phyloP scores from a whole-genome alignment of 768 basidiomycete genomes.

The Daedaleopsis sinensis region DNA sequence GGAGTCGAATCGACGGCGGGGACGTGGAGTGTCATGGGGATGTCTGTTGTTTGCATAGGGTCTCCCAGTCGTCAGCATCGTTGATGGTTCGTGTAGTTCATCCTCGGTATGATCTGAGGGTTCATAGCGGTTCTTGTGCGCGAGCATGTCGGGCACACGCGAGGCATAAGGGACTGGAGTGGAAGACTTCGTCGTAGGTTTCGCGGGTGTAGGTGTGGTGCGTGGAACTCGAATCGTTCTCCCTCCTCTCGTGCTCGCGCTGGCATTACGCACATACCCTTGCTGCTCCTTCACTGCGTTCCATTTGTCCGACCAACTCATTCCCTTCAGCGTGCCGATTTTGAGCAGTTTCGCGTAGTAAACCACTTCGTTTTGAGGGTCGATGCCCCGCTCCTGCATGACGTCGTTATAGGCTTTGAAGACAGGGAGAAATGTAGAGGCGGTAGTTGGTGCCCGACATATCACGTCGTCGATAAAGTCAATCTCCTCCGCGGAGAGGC shows the following conservation, averaged over 20 bases:
- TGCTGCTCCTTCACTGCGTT: conserved; percentile 62
- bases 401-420: conserved; percentile 87
- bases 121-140: conserved; percentile 47
- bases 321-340: conserved; percentile 78
- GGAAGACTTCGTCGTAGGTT: conserved; percentile 25
- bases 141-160: conserved; percentile 37
- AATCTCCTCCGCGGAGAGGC: conserved; percentile 50
- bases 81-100: conserved; percentile 11
- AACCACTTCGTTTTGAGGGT: conserved; percentile 73
- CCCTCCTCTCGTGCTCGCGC: conserved; percentile 7
- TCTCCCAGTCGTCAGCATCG: conserved; percentile 2
- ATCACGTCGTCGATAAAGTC: conserved; percentile 78
- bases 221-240: conserved; percentile 22
- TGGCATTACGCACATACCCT: conserved; percentile 35
- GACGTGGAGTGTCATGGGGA: conserved; percentile 22
- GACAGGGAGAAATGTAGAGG: conserved; percentile 78
- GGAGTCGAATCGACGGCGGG: conserved; percentile 23
- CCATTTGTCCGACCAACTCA: conserved; percentile 86
- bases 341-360: conserved; percentile 85
- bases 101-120: conserved; percentile 30
- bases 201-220: conserved; percentile 25
- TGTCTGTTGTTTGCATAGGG: conserved; percentile 8
- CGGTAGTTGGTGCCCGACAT: conserved; percentile 61
- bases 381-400: conserved; percentile 72
- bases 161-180: neutral